phyloP scores from a whole-genome alignment of 306 rosid genomes.

The Cucurbita argyrosperma region DNA sequence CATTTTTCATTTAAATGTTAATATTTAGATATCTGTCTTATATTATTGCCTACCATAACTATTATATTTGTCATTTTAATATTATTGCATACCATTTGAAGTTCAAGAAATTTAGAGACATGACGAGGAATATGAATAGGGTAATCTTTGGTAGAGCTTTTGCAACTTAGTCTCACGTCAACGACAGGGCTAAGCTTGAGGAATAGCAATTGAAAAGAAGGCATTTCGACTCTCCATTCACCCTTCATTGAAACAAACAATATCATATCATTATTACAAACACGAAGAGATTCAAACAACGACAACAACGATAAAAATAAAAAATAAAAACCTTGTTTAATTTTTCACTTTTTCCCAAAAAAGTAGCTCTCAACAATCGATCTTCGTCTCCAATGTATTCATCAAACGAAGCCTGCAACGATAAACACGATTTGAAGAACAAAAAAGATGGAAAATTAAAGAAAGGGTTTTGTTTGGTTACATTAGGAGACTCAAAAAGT shows the following conservation, averaged over 20 bases:
- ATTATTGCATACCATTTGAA: neutral
- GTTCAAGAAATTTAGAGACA: neutral
- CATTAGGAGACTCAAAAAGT: neutral
- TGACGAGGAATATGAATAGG: neutral
- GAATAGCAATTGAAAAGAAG: neutral
- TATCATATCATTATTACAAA: no score
- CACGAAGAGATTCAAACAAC: no score
- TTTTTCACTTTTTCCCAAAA: neutral
- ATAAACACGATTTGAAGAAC: no score
- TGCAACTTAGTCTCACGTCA: neutral
- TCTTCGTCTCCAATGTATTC: neutral
- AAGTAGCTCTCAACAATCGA: neutral
- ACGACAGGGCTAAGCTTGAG: neutral
- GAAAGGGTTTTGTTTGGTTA: neutral
- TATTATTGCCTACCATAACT: no score
- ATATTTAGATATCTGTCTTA: no score
- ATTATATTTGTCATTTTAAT: no score
- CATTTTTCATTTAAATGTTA: neutral
- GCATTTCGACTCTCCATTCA: conserved; percentile 2
- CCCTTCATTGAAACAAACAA: neutral
- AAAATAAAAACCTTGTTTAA: neutral
- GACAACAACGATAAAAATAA: no score
- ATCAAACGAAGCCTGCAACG: neutral
- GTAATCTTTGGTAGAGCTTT: neutral
- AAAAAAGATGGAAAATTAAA: neutral